These are phyloP conservation scores for Daedaleopsis nitida DNA, from an alignment of 768 basidiomycete species.

Conservation along the genomic window DNA sequence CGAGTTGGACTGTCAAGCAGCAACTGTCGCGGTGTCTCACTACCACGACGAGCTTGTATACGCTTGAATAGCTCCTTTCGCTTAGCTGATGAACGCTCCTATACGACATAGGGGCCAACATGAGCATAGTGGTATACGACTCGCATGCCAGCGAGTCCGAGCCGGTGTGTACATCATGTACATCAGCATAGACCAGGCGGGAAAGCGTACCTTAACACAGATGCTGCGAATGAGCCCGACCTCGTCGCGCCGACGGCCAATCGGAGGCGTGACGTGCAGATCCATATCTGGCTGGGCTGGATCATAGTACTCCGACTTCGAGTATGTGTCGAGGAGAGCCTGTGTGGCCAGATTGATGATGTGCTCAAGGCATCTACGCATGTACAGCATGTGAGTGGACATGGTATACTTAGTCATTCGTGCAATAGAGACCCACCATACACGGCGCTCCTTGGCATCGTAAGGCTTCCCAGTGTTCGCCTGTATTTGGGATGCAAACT, in stretches of 20 bases:
- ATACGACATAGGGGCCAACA: no score
- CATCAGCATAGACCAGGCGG: no score
- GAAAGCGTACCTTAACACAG: slow-evolving; percentile 25
- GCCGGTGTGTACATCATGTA: no score
- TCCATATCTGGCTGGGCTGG: slow-evolving; percentile 24
- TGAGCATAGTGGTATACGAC: no score
- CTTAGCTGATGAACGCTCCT: slow-evolving; percentile 23
- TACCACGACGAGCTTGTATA: slow-evolving; percentile 14
- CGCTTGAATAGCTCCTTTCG: slow-evolving; percentile 27
- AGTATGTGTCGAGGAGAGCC: slow-evolving; percentile 27
- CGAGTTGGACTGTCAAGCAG: slow-evolving; percentile 33
- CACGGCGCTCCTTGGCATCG: no score
- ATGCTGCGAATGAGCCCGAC: slow-evolving; percentile 32
- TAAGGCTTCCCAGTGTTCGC: no score
- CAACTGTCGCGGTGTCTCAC: slow-evolving; percentile 10
- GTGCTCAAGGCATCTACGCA: slow-evolving; percentile 34
- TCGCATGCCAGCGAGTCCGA: no score
- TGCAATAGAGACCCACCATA: no score
- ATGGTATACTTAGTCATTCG: no score
- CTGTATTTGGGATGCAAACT: no score
- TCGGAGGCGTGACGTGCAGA: background rate
- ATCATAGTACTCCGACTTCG: slow-evolving; percentile 29
- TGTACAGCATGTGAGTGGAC: background rate
- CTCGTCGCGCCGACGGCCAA: slow-evolving; percentile 20
- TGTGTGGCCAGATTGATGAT: slow-evolving; percentile 38